phyloP scores from a whole-genome alignment of 371 early-diverging fungal genomes.

The Syncephalis plumigaleata region DNA sequence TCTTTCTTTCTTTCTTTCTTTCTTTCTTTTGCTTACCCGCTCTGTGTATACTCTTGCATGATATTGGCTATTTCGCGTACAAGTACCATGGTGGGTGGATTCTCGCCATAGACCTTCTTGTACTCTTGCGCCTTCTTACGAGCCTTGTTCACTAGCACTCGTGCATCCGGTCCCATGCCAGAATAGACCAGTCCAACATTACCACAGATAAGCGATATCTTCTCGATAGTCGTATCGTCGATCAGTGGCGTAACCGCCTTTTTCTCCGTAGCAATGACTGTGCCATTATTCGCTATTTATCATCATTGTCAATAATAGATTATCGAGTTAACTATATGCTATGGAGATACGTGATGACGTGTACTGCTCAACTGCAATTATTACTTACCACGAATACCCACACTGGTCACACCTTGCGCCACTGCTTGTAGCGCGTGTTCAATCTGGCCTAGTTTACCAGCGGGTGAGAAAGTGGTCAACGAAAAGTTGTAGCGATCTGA shows the following conservation, averaged over 20 bases:
- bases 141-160: conserved; percentile 87
- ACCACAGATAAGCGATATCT: conserved; percentile 75
- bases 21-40: conserved; percentile 46
- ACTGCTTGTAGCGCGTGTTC: conserved; percentile 97
- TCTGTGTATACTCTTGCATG: conserved; percentile 98
- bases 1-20: too few relatives aligned
- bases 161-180: conserved; percentile 96
- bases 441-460: conserved; percentile 98
- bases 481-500: conserved; percentile 41
- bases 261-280: conserved; percentile 97
- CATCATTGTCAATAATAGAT: not conserved
- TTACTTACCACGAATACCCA: conserved; percentile 88
- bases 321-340: too few relatives aligned
- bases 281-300: conserved; percentile 76
- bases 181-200: conserved; percentile 96
- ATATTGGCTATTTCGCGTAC: conserved; percentile 92
- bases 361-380: not conserved
- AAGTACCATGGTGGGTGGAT: conserved; percentile 83
- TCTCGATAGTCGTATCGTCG: conserved; percentile 76
- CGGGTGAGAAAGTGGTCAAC: conserved; percentile 98
- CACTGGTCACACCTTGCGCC: conserved; percentile 83
- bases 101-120: conserved; percentile 81
- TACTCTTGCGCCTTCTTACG: conserved; percentile 93
- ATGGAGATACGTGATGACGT: too few relatives aligned
- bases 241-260: conserved; percentile 85